Percentiles rank a stretch among this genome's conserved stretches.
These are phyloP conservation scores for Arthroderma sp. DNA, from an alignment of 2,329 filamentous ascomycete genomes.

Conservation along the genomic window DNA sequence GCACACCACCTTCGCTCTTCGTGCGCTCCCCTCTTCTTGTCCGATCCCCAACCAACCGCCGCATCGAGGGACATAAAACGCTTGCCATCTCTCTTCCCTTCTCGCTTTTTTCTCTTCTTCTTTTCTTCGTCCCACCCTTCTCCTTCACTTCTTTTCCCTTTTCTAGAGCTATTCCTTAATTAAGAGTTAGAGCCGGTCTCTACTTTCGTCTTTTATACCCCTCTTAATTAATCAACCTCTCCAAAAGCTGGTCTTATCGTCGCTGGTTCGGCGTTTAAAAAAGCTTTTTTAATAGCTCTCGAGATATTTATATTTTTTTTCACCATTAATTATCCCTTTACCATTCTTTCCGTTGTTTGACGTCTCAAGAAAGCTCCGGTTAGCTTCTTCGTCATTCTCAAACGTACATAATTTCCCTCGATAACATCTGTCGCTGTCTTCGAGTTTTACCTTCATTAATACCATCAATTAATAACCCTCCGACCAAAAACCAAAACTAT, in stretches of 20 bases:
- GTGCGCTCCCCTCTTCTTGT: conserved; percentile 14
- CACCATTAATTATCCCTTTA: conserved; percentile 2
- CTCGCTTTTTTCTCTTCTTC: conserved; percentile 2
- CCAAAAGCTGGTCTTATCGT: conserved; percentile 6
- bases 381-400: conserved; percentile 2
- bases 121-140: background rate
- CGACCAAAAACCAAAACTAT: background rate
- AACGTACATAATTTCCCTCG: background rate
- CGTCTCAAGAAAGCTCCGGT: conserved; percentile 5
- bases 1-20: conserved; percentile 1
- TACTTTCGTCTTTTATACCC: conserved; percentile 2
- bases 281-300: conserved; percentile 11
- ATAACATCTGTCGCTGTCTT: conserved; percentile 2
- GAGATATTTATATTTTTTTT: conserved; percentile 1
- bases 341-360: background rate
- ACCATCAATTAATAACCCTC: background rate
- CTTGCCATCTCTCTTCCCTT: conserved; percentile 1
- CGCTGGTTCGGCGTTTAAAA: conserved; percentile 10
- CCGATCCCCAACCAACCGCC: background rate
- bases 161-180: conserved; percentile 19
- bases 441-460: too few species aligned
- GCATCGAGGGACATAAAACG: conserved; percentile 5
- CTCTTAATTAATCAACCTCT: conserved; percentile 9
- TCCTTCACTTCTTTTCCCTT: conserved; percentile 16
- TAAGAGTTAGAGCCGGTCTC: conserved; percentile 8